Evolutionary conservation across 352 stramenopile species (phyloP), one percentile per base, ranked within the genome.

Genomic region (Plasmopara viticola): DNA sequence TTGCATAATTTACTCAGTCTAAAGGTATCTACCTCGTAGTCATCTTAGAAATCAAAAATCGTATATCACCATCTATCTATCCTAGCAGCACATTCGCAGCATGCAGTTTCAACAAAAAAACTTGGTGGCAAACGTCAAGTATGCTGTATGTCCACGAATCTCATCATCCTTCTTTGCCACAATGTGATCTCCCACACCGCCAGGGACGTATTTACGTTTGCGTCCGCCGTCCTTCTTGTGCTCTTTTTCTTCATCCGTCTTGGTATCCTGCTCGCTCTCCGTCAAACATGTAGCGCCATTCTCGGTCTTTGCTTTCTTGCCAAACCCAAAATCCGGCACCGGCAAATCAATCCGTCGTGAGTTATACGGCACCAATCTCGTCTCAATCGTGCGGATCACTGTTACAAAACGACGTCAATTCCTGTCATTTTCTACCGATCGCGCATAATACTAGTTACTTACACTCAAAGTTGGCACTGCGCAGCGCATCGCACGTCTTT

Each of bases 321-420:
- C 53, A 43, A 79, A 74, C 17, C 78, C 79, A 72, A 93, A 90
- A 51, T 88, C 70, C 2, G 80, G 78, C 42, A 84, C 75, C 4
- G 75, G 82, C 45, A 91, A 51, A 41, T 87, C 69, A 43, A 90
- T 80, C 30, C 66, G 66, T 39, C 83, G 66, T 25, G 80, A 70
- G 43, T 72, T 84, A 69, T 87, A 90, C 38, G 83, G 78, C 58
- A 96, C 82, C 58, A 98, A 78, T 15, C 85, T 86, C 62, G 96
- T 98, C 66, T 98, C 94, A 42, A 98, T 96, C 47, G 82, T 93
- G 10, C 76, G 74, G 55, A 93, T 86, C 64, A 87, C 83, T 93
- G 34, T 20, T 45, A 9, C 38, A 54, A 17, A 39, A 29, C 37
- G 29, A 40, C 33, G 6, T 34, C 38, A 45, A 35, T 44, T 14